Evolutionary conservation across 2,329 filamentous ascomycete genomes (phyloP), one percentile per base, ranked within the genome.

Genomic region (Emericellopsis cladophorae): DNA sequence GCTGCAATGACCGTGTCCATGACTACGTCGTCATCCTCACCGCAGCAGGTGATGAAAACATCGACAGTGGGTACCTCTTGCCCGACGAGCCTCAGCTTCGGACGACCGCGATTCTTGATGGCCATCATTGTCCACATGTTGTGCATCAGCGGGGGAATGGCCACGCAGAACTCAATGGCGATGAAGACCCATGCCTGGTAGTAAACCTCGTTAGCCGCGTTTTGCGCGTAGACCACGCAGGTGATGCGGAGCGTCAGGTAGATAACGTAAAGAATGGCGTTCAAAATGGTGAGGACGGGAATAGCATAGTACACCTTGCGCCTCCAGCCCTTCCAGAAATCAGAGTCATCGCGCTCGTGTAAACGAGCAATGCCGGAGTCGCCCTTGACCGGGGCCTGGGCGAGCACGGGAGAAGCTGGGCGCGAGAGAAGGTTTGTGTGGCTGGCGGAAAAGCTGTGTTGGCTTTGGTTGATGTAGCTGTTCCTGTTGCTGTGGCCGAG

Each of bases 71-170:
- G 70, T 4, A 68, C 64, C 3, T 67, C 57, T 10, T 64, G 58
- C 12, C 68, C 68, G 2, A 54, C 54, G n/a, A 76, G 53, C 22
- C 72, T 57, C 47, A 79, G 55, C 62, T 72, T 70, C 2, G 72
- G 70, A 21, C 72, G 60, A 14, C 61, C 59, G 21, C 74, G 61
- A 56, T 67, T 68, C 57, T 75, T 74, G 46, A 76, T 55, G 1
- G 71, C 67, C 58, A 67, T 65, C 64, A 77, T 68, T 2, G 71
- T 74, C 70, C 71, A 76, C 31, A 66, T 58, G 48, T 74, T 73
- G 58, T 77, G 72, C 60, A 75, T 65, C 31, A 76, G 55, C 4
- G 69, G 64, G 6, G 73, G 74, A 40, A 75, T 62, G 5, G 70
- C 68, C 7, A 69, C 64, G n/a, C 61, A 57, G 32, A 74, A 53